Percentiles rank a stretch among this genome's conserved stretches.
phyloP scores from a whole-genome alignment of 2,329 filamentous ascomycete genomes.

The Colletotrichum acutatum region DNA sequence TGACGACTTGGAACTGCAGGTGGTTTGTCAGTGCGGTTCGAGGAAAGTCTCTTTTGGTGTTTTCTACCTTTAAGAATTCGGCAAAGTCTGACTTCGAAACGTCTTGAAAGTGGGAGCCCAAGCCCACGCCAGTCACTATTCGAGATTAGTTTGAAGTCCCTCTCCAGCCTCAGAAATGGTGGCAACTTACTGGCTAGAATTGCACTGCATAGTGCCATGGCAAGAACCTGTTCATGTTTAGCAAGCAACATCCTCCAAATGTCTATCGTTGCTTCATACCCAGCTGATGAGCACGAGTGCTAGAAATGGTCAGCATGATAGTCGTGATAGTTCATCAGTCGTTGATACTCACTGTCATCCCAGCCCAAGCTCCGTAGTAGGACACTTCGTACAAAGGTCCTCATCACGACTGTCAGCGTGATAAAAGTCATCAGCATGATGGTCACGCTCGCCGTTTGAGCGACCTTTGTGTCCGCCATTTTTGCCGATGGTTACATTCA shows the following conservation, averaged over 20 bases:
- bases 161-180: too few relatives aligned
- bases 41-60: neutral
- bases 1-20: conserved; percentile 32
- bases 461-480: conserved; percentile 33
- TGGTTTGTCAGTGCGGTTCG: neutral
- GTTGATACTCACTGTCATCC: conserved; percentile 33
- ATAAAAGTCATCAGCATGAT: conserved; percentile 29
- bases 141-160: neutral
- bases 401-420: conserved; percentile 27
- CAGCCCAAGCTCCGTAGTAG: conserved; percentile 31
- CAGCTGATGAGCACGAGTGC: conserved; percentile 33
- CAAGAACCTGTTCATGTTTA: conserved; percentile 23
- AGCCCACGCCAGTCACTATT: conserved; percentile 34
- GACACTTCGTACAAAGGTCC: conserved; percentile 30
- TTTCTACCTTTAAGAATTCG: conserved; percentile 25
- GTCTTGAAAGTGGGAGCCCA: conserved; percentile 33
- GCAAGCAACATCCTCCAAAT: neutral
- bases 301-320: conserved; percentile 13
- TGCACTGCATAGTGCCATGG: conserved; percentile 35
- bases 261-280: neutral
- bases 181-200: conserved; percentile 28
- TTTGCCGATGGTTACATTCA: conserved; percentile 23
- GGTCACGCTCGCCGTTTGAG: conserved; percentile 28
- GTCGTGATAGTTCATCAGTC: neutral
- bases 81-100: conserved; percentile 24